Conservation (phyloP, 164 flowering plant species). For the Protea cynaroides region DNA sequence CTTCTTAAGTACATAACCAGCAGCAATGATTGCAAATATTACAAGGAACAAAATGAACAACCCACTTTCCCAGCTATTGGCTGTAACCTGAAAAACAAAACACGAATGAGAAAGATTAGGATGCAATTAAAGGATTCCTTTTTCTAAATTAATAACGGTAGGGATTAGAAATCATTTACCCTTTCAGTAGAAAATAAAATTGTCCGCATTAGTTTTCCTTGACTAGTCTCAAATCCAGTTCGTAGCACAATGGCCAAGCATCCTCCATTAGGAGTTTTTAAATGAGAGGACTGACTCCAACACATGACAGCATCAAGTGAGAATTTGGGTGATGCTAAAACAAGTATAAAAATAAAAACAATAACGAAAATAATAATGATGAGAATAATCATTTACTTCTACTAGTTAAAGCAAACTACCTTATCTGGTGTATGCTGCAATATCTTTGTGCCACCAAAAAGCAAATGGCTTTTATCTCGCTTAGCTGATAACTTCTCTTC, state of each 20-base stretch:
- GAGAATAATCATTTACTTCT: no score
- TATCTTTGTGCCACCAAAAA: constrained; percentile 97
- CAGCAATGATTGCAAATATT: constrained; percentile 93
- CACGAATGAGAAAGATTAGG: neutral
- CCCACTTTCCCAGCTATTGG: constrained; percentile 99
- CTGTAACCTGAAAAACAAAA: constrained; percentile 68
- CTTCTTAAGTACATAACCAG: constrained; percentile 97
- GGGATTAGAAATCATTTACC: constrained; percentile 34
- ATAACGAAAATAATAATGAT: neutral
- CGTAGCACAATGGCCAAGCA: constrained; percentile 90
- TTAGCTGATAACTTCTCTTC: constrained; percentile 72
- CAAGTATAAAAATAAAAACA: neutral
- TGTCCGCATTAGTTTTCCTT: constrained; percentile 96
- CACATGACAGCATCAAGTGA: neutral
- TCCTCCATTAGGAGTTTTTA: constrained; percentile 96
- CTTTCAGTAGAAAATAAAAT: constrained; percentile 97
- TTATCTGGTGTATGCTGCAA: constrained; percentile 94
- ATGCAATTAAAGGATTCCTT: no score
- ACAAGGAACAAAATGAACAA: constrained; percentile 87
- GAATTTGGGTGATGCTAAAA: neutral
- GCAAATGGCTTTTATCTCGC: constrained; percentile 83
- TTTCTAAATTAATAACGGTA: no score
- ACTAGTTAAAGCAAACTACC: constrained; percentile 30
- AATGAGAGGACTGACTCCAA: constrained; percentile 46
- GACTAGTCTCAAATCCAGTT: constrained; percentile 98